phyloP scores from a whole-genome alignment of 192 early-diverging fungal species.

The Coemansia sp. region DNA sequence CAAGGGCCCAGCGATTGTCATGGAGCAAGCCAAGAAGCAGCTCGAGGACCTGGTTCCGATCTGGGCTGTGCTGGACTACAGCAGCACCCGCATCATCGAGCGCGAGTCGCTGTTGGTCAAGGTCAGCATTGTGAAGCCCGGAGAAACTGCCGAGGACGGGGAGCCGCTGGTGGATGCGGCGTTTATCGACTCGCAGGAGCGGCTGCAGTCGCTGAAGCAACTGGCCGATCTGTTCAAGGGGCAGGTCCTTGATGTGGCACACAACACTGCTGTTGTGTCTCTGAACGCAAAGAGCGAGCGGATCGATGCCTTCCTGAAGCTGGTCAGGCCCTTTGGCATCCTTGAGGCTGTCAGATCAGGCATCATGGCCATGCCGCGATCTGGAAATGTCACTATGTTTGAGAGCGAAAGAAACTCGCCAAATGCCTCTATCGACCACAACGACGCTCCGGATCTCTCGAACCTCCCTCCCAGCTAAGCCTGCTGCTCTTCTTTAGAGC shows the following conservation, averaged over 20 bases:
- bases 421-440: slow-evolving; percentile 61
- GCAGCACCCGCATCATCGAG: slow-evolving; percentile 82
- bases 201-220: slow-evolving; percentile 79
- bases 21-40: slow-evolving; percentile 93
- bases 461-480: slow-evolving; percentile 91
- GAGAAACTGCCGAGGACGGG: slow-evolving; percentile 12
- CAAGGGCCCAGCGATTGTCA: slow-evolving; percentile 73
- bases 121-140: slow-evolving; percentile 73
- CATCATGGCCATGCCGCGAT: slow-evolving; percentile 96
- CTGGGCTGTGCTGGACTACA: slow-evolving; percentile 98
- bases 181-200: slow-evolving; percentile 59
- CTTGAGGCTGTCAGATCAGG: slow-evolving; percentile 92
- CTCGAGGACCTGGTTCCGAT: slow-evolving; percentile 96
- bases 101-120: slow-evolving; percentile 93
- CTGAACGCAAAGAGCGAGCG: slow-evolving; percentile 84
- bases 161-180: slow-evolving; percentile 30
- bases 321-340: slow-evolving; percentile 93
- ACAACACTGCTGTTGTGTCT: slow-evolving; percentile 83
- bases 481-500: too few relatives aligned
- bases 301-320: slow-evolving; percentile 88
- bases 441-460: slow-evolving; percentile 63
- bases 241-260: slow-evolving; percentile 82
- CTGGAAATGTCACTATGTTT: slow-evolving; percentile 75
- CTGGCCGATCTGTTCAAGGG: slow-evolving; percentile 84
- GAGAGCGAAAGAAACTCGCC: slow-evolving; percentile 69